Base-by-base conservation (phyloP, 2,329 filamentous ascomycete genomes). In the Fusarium illudens region DNA sequence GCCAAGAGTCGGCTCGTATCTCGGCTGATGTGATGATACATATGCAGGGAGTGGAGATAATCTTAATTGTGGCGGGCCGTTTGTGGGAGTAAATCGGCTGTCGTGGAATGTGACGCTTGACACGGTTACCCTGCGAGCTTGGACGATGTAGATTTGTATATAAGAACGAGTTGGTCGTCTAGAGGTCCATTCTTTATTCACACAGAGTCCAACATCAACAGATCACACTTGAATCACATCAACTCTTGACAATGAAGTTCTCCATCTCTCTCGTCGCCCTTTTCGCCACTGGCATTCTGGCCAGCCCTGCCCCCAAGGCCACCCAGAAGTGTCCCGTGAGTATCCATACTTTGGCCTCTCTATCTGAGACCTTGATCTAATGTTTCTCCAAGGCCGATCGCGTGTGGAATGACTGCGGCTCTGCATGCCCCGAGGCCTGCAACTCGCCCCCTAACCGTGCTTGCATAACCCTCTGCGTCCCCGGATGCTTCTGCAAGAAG, bases 401-500 rank as follows among this genome's bases (percentile, higher is more conserved):
- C 8, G 30, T 30, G 37, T 56, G 22, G 15, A 27, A n/a, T 6
- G 12, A 33, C 11, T 56, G 53, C 17, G 53, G 53, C n/a, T 33
- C 53, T 9, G 53, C 39, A 25, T 56, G 53, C n/a, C 53, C 53
- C 34, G 39, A 25, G n/a, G 34, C 39, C 11, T 56, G 53, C 12
- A 20, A 32, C 10, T n/a, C 44, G 20, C 29, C 53, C 19, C 36
- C 37, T 11, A 13, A 20, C 32, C 48, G 30, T 4, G 8, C 13
- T 6, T 56, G 53, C 20, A 34, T 30, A 19, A 33, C 27, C 12
- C 15, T 25, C 3, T 56, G 53, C 29, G 53, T 56, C 33, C 19
- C 53, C 13, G 53, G 53, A 48, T 56, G 53, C 37, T 56, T 56
- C 53, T 56, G 53, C 29, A 34, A 34, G 37, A 19, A 48, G 7